A percentile compares a stretch with the other conserved stretches of the same genome.
phyloP scores from a whole-genome alignment of 495 filamentous ascomycete species.

The Lasiosphaeria miniovina region DNA sequence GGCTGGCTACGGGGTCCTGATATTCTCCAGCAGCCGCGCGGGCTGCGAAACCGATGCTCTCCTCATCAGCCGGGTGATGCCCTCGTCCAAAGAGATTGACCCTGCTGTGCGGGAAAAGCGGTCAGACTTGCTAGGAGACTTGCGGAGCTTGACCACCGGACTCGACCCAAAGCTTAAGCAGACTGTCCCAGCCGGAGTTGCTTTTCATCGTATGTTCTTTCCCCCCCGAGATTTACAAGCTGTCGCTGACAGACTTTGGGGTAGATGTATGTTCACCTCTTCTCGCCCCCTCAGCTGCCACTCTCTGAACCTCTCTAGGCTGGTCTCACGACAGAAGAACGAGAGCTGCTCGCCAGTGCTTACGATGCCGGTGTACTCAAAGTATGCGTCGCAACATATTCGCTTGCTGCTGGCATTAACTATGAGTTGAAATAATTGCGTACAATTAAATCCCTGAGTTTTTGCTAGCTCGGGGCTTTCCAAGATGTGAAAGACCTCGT shows the following conservation, averaged over 20 bases:
- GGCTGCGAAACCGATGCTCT: conserved; percentile 63
- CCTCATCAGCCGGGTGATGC: conserved; percentile 62
- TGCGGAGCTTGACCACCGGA: conserved; percentile 64
- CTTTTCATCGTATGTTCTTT: conserved; percentile 62
- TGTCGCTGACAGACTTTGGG: neutral
- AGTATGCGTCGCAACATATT: conserved; percentile 77
- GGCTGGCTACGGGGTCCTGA: conserved; percentile 67
- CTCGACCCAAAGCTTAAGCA: conserved; percentile 65
- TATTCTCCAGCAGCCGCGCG: conserved; percentile 71
- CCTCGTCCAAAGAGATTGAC: conserved; percentile 40
- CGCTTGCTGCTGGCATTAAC: conserved; percentile 83
- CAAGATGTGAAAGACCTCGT: too few relatives aligned
- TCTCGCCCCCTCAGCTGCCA: neutral
- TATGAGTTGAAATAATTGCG: conserved; percentile 27
- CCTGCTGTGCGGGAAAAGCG: conserved; percentile 53
- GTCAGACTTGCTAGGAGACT: conserved; percentile 63
- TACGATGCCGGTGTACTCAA: conserved; percentile 70
- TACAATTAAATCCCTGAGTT: too few relatives aligned
- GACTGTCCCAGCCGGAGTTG: conserved; percentile 64
- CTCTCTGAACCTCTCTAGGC: conserved; percentile 45
- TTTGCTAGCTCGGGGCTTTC: too few relatives aligned
- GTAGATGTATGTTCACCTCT: conserved; percentile 16
- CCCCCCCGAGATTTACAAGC: neutral
- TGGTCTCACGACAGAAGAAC: conserved; percentile 76
- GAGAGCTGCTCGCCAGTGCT: conserved; percentile 68